Conservation (phyloP, 164 flowering plant species). For the Kalanchoe fedtschenkoi region DNA sequence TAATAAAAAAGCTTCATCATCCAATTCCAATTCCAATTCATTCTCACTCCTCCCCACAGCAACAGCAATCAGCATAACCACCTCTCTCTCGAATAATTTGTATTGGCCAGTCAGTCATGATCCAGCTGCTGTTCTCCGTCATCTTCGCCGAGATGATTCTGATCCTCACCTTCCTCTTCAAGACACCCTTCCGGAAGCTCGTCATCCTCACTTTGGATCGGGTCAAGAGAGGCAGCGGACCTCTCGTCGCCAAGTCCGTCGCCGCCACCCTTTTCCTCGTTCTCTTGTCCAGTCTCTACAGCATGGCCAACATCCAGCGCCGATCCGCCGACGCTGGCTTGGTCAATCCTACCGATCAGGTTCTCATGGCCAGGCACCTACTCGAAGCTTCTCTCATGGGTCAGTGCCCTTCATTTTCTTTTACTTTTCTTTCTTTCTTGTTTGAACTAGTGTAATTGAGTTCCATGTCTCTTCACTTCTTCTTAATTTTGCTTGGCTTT, state of each 20-base stretch:
- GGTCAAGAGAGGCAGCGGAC: constrained; percentile 38
- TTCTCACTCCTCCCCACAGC: too few species aligned
- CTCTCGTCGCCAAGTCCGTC: constrained; percentile 32
- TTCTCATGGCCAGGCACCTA: constrained; percentile 29
- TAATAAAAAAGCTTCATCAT: too few species aligned
- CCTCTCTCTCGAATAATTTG: too few species aligned
- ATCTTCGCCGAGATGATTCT: constrained; percentile 23
- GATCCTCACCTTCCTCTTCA: constrained; percentile 32
- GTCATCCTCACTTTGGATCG: constrained; percentile 32
- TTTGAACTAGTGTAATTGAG: too few species aligned
- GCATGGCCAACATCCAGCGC: constrained; percentile 23
- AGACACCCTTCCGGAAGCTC: constrained; percentile 36
- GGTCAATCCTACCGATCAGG: constrained; percentile 39
- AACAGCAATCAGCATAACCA: too few species aligned
- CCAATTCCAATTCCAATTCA: too few species aligned
- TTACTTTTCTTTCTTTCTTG: background rate
- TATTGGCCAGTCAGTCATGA: constrained; percentile 21
- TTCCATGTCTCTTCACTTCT: background rate
- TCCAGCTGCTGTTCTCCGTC: constrained; percentile 29
- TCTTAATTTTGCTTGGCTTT: background rate
- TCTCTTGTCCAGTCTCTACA: constrained; percentile 25
- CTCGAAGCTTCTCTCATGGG: constrained; percentile 62
- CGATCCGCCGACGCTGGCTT: constrained; percentile 21
- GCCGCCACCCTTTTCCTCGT: constrained; percentile 26
- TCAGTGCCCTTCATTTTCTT: constrained; percentile 4